These are phyloP conservation scores for Allium cepa DNA, from an alignment of 106 monocot species.

Conservation along the genomic window DNA sequence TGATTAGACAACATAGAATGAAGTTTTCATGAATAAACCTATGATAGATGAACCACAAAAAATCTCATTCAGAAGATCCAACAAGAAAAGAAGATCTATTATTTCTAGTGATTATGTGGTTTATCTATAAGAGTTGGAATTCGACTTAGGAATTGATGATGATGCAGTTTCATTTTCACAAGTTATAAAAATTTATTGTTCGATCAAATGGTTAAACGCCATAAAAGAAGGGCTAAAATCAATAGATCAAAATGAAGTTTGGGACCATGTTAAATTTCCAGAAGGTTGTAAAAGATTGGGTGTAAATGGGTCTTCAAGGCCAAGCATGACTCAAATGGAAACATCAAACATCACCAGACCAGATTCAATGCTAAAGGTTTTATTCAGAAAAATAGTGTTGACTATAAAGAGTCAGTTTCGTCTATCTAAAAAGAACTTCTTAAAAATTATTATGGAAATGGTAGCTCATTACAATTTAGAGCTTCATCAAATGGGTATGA, in stretches of 20 bases:
- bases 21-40: neutral
- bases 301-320: constrained; percentile 3
- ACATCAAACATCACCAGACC: constrained; percentile 17
- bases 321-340: neutral
- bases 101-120: too few species aligned
- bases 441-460: constrained; percentile 17
- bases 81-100: constrained; percentile 3
- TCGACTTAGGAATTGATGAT: too few species aligned
- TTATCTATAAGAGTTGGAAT: too few species aligned
- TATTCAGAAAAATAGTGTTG: constrained; percentile 5
- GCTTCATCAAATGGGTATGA: constrained; percentile 16
- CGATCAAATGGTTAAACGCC: neutral
- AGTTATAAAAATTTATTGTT: neutral
- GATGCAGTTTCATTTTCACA: neutral
- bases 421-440: constrained; percentile 6
- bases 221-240: constrained; percentile 4
- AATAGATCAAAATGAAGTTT: constrained; percentile 1
- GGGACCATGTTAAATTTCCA: constrained; percentile 2
- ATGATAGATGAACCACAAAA: too few species aligned
- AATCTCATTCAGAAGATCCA: constrained; percentile 3
- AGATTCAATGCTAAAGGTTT: constrained; percentile 14
- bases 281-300: neutral
- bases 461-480: too few species aligned
- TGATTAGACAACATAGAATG: neutral
- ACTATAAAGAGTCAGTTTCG: constrained; percentile 6